A percentile compares a stretch with the other conserved stretches of the same genome.
Evolutionary conservation across 208 protist genomes (phyloP).

Genomic region (Leishmania gerbilli): DNA sequence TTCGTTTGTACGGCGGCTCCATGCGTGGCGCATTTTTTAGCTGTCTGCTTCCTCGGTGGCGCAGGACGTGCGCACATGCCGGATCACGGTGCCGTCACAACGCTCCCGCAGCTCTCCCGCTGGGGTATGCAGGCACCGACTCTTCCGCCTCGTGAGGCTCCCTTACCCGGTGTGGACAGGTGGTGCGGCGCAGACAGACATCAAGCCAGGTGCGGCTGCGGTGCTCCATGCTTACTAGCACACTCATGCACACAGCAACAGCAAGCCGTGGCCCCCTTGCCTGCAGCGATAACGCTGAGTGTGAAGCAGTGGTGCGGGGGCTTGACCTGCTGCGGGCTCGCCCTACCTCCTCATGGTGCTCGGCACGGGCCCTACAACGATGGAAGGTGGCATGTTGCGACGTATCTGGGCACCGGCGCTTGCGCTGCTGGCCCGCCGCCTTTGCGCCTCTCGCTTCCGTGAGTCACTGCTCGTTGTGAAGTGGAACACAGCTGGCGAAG

Average conservation of each 20-base stretch:
- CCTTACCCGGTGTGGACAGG: not conserved
- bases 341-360: not conserved
- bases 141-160: not conserved
- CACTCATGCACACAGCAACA: not conserved
- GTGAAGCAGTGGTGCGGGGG: not conserved
- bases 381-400: not conserved
- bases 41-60: not conserved
- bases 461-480: not conserved
- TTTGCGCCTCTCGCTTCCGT: not conserved
- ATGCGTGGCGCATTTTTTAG: not conserved
- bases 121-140: not conserved
- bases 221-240: not conserved
- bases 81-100: not conserved
- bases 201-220: not conserved
- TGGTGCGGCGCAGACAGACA: conserved; percentile 1
- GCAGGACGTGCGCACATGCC: not conserved
- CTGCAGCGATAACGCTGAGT: not conserved
- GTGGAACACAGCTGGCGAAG: not conserved
- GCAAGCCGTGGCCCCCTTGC: not conserved
- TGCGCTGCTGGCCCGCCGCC: too few species aligned
- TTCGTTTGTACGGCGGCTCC: not conserved
- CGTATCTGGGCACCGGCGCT: not conserved
- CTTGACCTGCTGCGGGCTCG: not conserved
- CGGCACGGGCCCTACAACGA: not conserved
- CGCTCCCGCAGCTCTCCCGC: not conserved